Evolutionary conservation across 108 stramenopile genomes (phyloP).

Genomic region (Stephanodiscus minutulus): DNA sequence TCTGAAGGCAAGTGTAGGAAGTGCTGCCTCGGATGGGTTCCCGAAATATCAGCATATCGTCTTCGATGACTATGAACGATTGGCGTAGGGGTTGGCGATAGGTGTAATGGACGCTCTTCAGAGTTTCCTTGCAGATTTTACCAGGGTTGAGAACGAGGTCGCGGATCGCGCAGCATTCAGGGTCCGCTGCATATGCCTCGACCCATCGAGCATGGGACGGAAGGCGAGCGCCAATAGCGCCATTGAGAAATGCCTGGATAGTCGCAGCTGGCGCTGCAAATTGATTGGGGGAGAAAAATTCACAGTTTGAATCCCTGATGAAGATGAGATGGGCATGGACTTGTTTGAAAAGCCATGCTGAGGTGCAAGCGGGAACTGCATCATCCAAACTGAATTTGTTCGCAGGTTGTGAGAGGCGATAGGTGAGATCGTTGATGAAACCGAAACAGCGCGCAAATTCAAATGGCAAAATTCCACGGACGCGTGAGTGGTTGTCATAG

Average conservation of each 20-base stretch:
- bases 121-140: no score
- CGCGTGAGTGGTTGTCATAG: no score
- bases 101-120: neutral
- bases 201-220: no score
- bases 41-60: neutral
- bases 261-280: no score
- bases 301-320: neutral
- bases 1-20: constrained; percentile 1
- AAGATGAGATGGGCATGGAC: neutral
- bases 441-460: no score
- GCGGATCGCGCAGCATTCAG: neutral
- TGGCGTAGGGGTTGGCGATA: neutral
- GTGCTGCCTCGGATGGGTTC: constrained; percentile 2
- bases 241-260: neutral
- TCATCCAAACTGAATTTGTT: neutral
- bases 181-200: no score
- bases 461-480: neutral
- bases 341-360: no score
- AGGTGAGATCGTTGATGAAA: no score
- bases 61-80: constrained; percentile 1
- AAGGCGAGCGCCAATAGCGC: neutral
- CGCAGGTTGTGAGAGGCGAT: no score
- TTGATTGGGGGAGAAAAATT: neutral
- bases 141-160: neutral
- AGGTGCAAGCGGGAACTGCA: neutral